Percentiles rank a stretch among this genome's conserved stretches.
Evolutionary conservation across 2,329 filamentous ascomycete genomes (phyloP).

Genomic region (Clonostachys byssicola): DNA sequence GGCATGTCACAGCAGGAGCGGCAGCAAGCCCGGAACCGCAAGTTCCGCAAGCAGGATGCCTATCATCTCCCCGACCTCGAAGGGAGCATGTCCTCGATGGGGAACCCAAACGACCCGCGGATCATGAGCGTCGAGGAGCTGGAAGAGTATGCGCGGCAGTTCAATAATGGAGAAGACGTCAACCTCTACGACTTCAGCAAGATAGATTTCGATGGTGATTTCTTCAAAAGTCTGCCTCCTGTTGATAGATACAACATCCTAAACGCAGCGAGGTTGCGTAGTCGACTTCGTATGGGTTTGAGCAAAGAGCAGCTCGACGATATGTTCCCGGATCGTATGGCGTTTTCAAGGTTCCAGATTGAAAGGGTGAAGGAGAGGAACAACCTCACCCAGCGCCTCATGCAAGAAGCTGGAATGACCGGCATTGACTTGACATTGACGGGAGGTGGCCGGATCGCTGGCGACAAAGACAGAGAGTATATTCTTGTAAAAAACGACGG

Average conservation of each 20-base stretch:
- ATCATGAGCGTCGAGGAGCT: conserved; percentile 96
- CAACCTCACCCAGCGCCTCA: conserved; percentile 87
- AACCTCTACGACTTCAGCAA: conserved; percentile 94
- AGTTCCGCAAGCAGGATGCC: conserved; percentile 87
- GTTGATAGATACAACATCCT: conserved; percentile 95
- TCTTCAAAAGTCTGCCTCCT: conserved; percentile 87
- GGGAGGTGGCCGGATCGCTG: conserved; percentile 64
- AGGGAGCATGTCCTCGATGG: conserved; percentile 78
- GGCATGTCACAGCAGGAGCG: conserved; percentile 77
- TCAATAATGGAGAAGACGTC: conserved; percentile 88
- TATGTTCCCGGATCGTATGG: conserved; percentile 98
- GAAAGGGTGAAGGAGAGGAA: conserved; percentile 91
- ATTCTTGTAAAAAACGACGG: conserved; percentile 94
- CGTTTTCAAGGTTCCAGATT: conserved; percentile 93
- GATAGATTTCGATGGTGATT: conserved; percentile 94
- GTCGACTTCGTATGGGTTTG: conserved; percentile 88
- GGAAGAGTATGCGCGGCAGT: conserved; percentile 89
- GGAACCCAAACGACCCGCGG: conserved; percentile 83
- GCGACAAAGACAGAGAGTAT: conserved; percentile 90
- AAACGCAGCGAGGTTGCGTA: conserved; percentile 86
- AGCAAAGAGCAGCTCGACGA: conserved; percentile 92
- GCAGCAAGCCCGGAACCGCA: conserved; percentile 53
- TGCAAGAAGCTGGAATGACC: conserved; percentile 91
- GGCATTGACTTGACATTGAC: conserved; percentile 67
- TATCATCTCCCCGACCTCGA: conserved; percentile 91